Base-by-base conservation (phyloP, 495 filamentous ascomycete species). In the Parachaetomium inaequale region DNA sequence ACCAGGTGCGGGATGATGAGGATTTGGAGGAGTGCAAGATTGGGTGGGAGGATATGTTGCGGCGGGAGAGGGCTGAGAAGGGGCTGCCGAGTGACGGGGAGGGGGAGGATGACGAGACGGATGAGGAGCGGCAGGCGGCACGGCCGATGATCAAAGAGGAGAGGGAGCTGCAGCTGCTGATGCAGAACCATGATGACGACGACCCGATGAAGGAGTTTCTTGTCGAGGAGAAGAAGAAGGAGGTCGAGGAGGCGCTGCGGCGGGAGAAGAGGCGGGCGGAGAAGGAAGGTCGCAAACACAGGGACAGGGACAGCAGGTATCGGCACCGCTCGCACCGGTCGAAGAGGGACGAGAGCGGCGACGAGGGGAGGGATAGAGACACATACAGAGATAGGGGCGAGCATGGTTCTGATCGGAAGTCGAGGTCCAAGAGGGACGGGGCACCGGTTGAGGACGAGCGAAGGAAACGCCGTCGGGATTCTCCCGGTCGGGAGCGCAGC, bases 131-230 rank as follows among this genome's bases (percentile, higher is more conserved):
- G 32, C 70, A 76, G 40, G 75, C 72, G 17, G 74, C 73, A 54
- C 72, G 76, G 42, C 78, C 69, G 19, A 40, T 76, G 78, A 67
- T 83, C 60, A 78, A 80, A 64, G 79, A 87, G 65, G 93, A 97
- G 75, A 78, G 75, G 47, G 93, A 97, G 70, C 70, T 98, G 47
- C 84, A 82, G 59, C 83, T 85, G 55, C 70, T 97, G 66, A 86
- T 94, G 19, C 75, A 80, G 61, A 85, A 92, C 21, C 88, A 95
- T 64, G 93, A 97, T 65, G 93, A 97, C 25, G 94, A 97, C 67
- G 93, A 98, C 76, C 93, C 94, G 2, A 97, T 98, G 94, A 98
- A 96, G 76, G 84, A 85, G 55, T 95, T 89, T 70, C 73, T 96
- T 53, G 82, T 97, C 26, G 79, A 91, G 47, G 88, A 94, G 76